A percentile compares a stretch with the other conserved stretches of the same genome.
These are phyloP conservation scores for Xerocomus minutiporus DNA, from an alignment of 1,284 basidiomycete genomes.

Conservation along the genomic window DNA sequence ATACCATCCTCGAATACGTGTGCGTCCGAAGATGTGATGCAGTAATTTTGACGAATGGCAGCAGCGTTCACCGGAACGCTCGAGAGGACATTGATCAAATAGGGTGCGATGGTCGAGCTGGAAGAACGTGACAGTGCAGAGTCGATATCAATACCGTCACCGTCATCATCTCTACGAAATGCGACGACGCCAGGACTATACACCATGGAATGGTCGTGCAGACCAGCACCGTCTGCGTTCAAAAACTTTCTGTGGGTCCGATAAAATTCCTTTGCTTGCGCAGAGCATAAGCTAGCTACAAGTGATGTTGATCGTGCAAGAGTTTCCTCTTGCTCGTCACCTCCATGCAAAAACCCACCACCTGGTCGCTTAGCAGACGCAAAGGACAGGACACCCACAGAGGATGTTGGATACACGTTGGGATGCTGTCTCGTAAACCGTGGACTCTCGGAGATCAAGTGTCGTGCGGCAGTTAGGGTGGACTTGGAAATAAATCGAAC, in stretches of 20 bases:
- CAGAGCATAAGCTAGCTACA: slow-evolving; percentile 38
- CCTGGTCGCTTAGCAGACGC: slow-evolving; percentile 46
- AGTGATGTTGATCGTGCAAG: slow-evolving; percentile 45
- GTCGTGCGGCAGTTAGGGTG: slow-evolving; percentile 35
- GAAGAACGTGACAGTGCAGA: slow-evolving; percentile 6
- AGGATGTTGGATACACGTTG: slow-evolving; percentile 24
- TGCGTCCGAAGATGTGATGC: slow-evolving; percentile 34
- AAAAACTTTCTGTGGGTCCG: slow-evolving; percentile 36
- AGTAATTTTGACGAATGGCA: slow-evolving; percentile 39
- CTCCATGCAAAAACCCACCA: slow-evolving; percentile 44
- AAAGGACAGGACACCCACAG: slow-evolving; percentile 44
- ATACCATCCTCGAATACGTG: slow-evolving; percentile 40
- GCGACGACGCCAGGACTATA: slow-evolving; percentile 46
- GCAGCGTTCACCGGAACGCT: slow-evolving; percentile 43
- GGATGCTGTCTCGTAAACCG: slow-evolving; percentile 16
- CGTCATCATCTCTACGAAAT: slow-evolving; percentile 42
- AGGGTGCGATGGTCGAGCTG: slow-evolving; percentile 36
- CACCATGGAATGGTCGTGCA: slow-evolving; percentile 47
- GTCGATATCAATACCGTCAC: slow-evolving; percentile 20
- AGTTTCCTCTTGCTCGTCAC: slow-evolving; percentile 45
- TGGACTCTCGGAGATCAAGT: slow-evolving; percentile 12
- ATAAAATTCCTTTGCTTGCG: slow-evolving; percentile 43
- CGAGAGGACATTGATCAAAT: slow-evolving; percentile 43
- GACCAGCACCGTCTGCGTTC: slow-evolving; percentile 35
- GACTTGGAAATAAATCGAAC: slow-evolving; percentile 31